These are phyloP conservation scores for Xylariales sp. DNA, from an alignment of 2,329 filamentous ascomycete species.

Conservation along the genomic window DNA sequence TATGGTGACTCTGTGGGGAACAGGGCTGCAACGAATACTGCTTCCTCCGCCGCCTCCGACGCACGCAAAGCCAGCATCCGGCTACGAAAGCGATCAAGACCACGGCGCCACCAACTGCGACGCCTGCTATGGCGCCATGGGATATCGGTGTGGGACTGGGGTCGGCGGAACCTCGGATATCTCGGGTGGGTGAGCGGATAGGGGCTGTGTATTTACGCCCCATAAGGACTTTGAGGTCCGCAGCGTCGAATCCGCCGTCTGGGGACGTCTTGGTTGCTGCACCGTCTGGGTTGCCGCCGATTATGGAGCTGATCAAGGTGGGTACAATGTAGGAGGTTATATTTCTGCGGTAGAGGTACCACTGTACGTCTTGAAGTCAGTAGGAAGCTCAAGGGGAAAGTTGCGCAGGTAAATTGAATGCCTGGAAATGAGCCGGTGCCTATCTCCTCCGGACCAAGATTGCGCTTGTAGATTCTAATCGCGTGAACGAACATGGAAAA, in stretches of 20 bases:
- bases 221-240: slow-evolving; percentile 50
- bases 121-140: slow-evolving; percentile 28
- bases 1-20: too few species aligned
- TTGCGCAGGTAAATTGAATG: too few species aligned
- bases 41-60: slow-evolving; percentile 13
- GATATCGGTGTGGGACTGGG: slow-evolving; percentile 18
- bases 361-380: too few species aligned
- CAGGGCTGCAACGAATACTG: too few species aligned
- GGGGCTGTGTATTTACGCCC: slow-evolving; percentile 41
- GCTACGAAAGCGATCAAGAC: slow-evolving; percentile 23
- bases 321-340: slow-evolving; percentile 52
- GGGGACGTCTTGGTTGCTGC: slow-evolving; percentile 50
- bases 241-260: slow-evolving; percentile 41
- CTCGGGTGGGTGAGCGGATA: slow-evolving; percentile 46
- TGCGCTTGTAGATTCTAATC: too few species aligned
- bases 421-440: too few species aligned
- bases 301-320: slow-evolving; percentile 39
- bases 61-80: slow-evolving; percentile 27
- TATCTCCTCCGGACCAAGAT: too few species aligned
- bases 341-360: slow-evolving; percentile 46
- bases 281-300: slow-evolving; percentile 48
- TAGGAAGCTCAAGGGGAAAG: too few species aligned
- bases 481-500: too few species aligned
- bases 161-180: slow-evolving; percentile 19
- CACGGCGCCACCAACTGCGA: slow-evolving; percentile 33